Base-by-base conservation (phyloP, 305 asterid species). In the Fraxinus paxiana region DNA sequence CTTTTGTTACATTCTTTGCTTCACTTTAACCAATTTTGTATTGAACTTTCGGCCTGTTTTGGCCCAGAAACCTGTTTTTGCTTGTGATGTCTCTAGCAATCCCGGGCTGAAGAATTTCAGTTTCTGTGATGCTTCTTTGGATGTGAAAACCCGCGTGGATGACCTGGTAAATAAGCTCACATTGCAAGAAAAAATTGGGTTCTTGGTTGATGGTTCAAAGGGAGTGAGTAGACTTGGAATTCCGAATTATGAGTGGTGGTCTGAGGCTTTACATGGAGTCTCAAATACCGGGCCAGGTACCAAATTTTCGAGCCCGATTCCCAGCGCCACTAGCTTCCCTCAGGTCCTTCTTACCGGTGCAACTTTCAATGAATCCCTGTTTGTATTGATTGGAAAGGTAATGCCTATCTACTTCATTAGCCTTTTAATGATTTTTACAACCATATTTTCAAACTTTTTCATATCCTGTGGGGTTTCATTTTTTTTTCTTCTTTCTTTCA, bases 171-270 rank as follows among this genome's bases (percentile, higher is more conserved):
- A 83, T 37, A 34, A 88, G 82, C 84, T 96, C n/a, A 96, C 99
- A 75, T 83, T 96, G 90, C 78, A 67, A 85, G 99, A 96, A 89
- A 96, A 96, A 82, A 84, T 96, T 17, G 92, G 91, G 65, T 90
- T 91, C 90, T 86, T 94, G 63, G 97, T 89, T 46, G 83, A 82
- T 72, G 75, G 73, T 6, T 86, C 98, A 0, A 77, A 80, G 63
- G 96, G 90, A 0, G 91, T 88, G 17, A 81, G 87, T n/a, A 71
- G 98, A 76, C 93, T 96, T 0, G 99, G 99, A 0, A 90, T 96
- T n/a, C 98, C 99, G 7, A 79, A 70, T 24, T 96, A 96, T 61
- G 91, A 92, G 84, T 94, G 99, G 99, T 94, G 98, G 99, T 96
- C 97, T 1, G 99, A 94, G 92, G 96, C 97, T 5, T 81, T 96